Percentiles rank a stretch among this genome's conserved stretches.
Evolutionary conservation across 1,284 basidiomycete species (phyloP).

Genomic region (Pseudozyma sp.): DNA sequence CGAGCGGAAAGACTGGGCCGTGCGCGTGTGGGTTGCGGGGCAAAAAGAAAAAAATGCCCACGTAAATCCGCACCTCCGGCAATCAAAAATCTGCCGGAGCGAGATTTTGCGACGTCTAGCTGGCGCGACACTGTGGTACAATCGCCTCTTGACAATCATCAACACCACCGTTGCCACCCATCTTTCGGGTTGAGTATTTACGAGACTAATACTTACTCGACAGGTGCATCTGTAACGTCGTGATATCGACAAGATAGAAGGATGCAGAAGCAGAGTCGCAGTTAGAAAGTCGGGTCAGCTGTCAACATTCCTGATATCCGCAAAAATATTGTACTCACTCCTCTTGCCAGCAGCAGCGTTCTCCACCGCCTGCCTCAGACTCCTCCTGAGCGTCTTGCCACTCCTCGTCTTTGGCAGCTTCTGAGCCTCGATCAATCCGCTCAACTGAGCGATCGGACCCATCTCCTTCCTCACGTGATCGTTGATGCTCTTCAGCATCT

Average conservation of each 20-base stretch:
- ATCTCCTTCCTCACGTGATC: constrained; percentile 59
- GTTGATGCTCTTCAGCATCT: constrained; percentile 60
- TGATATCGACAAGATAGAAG: too few species aligned
- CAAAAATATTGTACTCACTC: constrained; percentile 17
- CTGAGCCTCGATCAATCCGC: constrained; percentile 45
- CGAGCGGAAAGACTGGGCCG: not conserved
- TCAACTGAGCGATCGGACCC: constrained; percentile 61
- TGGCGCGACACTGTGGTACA: too few species aligned
- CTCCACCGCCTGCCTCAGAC: constrained; percentile 55
- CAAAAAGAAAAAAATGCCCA: not conserved
- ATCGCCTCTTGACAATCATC: too few species aligned
- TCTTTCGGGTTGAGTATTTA: too few species aligned
- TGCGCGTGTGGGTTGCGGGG: not conserved
- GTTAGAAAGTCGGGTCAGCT: not conserved
- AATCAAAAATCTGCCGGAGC: not conserved
- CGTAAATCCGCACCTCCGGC: constrained; percentile 5
- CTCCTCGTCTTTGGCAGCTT: constrained; percentile 65
- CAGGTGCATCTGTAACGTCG: constrained; percentile 30
- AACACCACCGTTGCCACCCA: too few species aligned
- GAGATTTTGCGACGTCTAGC: too few species aligned
- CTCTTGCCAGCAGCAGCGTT: constrained; percentile 52
- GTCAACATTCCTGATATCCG: not conserved
- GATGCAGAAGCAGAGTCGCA: too few species aligned
- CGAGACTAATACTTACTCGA: constrained; percentile 33
- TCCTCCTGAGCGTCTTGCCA: constrained; percentile 61